phyloP scores from a whole-genome alignment of 2,329 filamentous ascomycete genomes.

The Colletotrichum sidae region DNA sequence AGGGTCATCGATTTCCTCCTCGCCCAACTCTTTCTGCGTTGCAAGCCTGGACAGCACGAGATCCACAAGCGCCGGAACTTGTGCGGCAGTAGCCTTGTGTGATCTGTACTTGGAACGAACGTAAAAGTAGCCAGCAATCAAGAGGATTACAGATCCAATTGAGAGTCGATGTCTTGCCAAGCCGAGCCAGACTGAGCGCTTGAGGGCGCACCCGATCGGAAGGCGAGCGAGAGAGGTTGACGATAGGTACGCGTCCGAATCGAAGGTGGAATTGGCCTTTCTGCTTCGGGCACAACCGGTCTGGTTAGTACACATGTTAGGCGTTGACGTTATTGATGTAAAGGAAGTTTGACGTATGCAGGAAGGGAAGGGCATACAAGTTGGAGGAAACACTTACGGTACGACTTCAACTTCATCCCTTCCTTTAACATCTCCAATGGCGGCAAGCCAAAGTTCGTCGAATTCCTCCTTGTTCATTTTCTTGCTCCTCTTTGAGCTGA shows the following conservation, averaged over 20 bases:
- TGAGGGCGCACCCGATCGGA: conserved; percentile 85
- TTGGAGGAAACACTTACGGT: conserved; percentile 61
- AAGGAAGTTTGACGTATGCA: not conserved
- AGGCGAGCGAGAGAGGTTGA: conserved; percentile 92
- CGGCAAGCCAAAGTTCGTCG: conserved; percentile 84
- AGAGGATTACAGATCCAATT: conserved; percentile 74
- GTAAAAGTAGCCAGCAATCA: conserved; percentile 68
- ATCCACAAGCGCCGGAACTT: conserved; percentile 85
- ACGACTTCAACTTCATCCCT: conserved; percentile 70
- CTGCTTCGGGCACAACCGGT: conserved; percentile 78
- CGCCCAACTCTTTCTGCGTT: conserved; percentile 85
- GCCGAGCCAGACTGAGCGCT: conserved; percentile 80
- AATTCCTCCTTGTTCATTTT: conserved; percentile 90
- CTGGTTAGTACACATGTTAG: conserved; percentile 83
- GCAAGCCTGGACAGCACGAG: conserved; percentile 87
- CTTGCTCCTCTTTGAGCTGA: conserved; percentile 82
- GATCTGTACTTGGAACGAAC: conserved; percentile 71
- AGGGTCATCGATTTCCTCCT: conserved; percentile 74
- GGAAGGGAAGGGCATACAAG: conserved; percentile 20
- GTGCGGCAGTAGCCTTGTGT: conserved; percentile 73
- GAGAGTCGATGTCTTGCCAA: conserved; percentile 89
- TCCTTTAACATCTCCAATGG: conserved; percentile 76
- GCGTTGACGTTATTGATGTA: conserved; percentile 38
- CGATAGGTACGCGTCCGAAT: conserved; percentile 74
- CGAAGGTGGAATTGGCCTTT: conserved; percentile 72